Base-by-base conservation (phyloP, 2,329 filamentous ascomycete genomes). In the Claviceps paspali region DNA sequence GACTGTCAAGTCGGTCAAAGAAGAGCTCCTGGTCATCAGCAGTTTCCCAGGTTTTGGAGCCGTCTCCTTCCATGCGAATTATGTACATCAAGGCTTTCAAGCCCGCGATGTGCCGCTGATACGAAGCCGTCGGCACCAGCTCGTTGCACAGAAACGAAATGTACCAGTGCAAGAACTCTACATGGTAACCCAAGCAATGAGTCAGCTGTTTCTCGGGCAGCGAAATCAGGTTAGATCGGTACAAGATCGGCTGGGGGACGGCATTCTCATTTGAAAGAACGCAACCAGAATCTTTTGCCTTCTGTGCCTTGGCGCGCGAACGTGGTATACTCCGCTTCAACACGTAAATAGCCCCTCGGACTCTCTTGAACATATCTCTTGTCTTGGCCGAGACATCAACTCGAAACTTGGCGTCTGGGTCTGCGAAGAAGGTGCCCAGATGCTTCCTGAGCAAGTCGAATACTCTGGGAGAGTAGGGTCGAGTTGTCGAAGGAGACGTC, bases 71-170 rank as follows among this genome's bases (percentile, higher is more conserved):
- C 29, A 80, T 74, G 41, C 72, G 72, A 5, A 86, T 57, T n/a
- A 88, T 61, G 36, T 79, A 67, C 1, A 63, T 64, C 21, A 88
- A 58, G 1, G 80, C 76, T 49, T 79, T 85, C 5, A 96, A 57
- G 2, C 84, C 76, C 2, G 82, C 82, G 33, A 87, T 82, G 47
- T 94, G 88, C 6, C 86, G 74, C 52, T 93, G 87, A 51, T 96
- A 98, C 9, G 87, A 91, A 12, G 83, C 76, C 1, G 81, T 87
- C 2, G 86, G 78, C 3, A 75, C 70, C 17, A 98, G 62, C 48
- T 96, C 86, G 27, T 64, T 62, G 37, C 75, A 68, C 5, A 95
- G 56, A 46, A 93, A 91, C 2, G 60, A 50, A 2, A 83, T 49
- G 51, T 88, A 92, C 76, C 82, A 87, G 2, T 55, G 52, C n/a